Evolutionary conservation across 2,329 filamentous ascomycete genomes (phyloP), one percentile per base, ranked within the genome.

Genomic region (Karstenula rhodostoma): DNA sequence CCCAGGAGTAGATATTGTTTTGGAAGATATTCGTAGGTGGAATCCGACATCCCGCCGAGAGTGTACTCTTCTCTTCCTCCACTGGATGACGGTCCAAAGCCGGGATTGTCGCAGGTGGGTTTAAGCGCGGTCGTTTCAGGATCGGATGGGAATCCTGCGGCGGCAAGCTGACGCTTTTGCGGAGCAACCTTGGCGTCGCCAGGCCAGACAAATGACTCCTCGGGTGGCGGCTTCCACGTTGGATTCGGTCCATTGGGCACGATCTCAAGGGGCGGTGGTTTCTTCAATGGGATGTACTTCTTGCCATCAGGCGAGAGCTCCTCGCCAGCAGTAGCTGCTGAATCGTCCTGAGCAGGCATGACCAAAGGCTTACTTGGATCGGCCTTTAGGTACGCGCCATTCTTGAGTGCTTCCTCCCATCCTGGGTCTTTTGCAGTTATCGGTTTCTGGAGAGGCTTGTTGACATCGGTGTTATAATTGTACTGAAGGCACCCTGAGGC

Each of bases 81-180:
- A 15, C 79, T 77, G 12, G 78, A 81, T 1, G 83, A 69, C 0
- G 79, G 78, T 2, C 80, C 82, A 13, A 93, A 81, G 4, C 86
- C 87, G 66, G 91, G 87, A 2, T 72, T 66, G 56, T 72, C 65
- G 50, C 75, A 78, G 35, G 70, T 69, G 3, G 73, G 74, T n/a
- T 55, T 66, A n/a, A 56, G 60, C 10, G 66, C 56, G 8, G 55
- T 37, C 17, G 53, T 44, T 29, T 58, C 57, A 3, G 37, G 50
- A 33, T 61, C 57, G 23, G 58, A 57, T 33, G 62, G 46, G 42
- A 61, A 52, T 33, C 63, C 56, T 43, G 73, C 67, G 32, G 70
- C n/a, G 40, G 71, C 62, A 12, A 73, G 64, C 43, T 72, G 71
- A 35, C 73, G 68, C 43, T 65, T 69, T 42, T 66, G 46, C 17